These are phyloP conservation scores for Leccinum solheimii DNA, from an alignment of 1,284 basidiomycete genomes.

Conservation along the genomic window DNA sequence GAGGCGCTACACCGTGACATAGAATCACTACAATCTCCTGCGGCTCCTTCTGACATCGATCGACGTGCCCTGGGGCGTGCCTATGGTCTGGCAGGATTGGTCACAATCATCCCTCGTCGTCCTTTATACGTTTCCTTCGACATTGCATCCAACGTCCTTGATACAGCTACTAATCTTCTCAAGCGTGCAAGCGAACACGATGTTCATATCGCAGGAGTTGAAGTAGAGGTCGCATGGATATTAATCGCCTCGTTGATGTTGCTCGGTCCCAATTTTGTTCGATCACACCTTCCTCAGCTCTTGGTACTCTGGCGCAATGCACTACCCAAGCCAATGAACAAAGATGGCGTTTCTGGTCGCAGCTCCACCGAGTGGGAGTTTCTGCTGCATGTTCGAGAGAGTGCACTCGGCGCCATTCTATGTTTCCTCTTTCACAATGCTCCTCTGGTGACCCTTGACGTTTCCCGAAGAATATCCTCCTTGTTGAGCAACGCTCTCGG, in stretches of 20 bases:
- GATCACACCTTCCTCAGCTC: constrained; percentile 88
- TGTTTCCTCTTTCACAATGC: constrained; percentile 86
- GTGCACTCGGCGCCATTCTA: constrained; percentile 85
- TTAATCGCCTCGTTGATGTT: constrained; percentile 89
- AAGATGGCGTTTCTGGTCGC: constrained; percentile 71
- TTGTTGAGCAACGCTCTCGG: constrained; percentile 88
- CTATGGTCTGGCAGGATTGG: constrained; percentile 84
- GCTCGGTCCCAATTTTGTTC: constrained; percentile 91
- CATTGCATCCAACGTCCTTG: constrained; percentile 86
- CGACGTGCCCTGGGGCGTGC: constrained; percentile 83
- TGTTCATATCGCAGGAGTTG: constrained; percentile 76
- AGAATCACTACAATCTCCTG: constrained; percentile 62
- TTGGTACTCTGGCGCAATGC: constrained; percentile 97
- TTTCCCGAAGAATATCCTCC: constrained; percentile 84
- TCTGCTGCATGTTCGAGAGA: constrained; percentile 88
- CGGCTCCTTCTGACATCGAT: constrained; percentile 72
- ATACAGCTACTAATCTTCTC: constrained; percentile 87
- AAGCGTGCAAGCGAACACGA: constrained; percentile 93
- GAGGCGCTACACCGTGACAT: constrained; percentile 87
- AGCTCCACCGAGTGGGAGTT: constrained; percentile 87
- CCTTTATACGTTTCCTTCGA: constrained; percentile 97
- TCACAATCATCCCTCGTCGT: constrained; percentile 82
- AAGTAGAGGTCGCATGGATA: constrained; percentile 95
- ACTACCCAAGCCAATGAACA: constrained; percentile 89
- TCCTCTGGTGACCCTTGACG: constrained; percentile 85